Percentiles rank a stretch among this genome's conserved stretches.
These are phyloP conservation scores for Endocalyx cinctus DNA, from an alignment of 2,329 filamentous ascomycete species.

Conservation along the genomic window DNA sequence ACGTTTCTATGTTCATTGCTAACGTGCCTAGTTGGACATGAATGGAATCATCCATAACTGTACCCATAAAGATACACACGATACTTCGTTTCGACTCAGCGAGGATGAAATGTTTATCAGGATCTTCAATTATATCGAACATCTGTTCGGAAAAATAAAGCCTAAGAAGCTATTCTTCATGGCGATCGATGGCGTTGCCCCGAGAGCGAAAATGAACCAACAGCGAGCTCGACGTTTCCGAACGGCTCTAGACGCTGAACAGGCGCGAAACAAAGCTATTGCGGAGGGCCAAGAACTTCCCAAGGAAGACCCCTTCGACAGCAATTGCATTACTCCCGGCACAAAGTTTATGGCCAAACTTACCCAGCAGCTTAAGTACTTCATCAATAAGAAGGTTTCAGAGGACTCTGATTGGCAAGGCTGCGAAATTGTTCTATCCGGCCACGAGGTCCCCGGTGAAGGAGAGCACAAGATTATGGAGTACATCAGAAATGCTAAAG, in stretches of 20 bases:
- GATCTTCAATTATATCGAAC: conserved; percentile 99
- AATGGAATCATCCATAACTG: conserved; percentile 99
- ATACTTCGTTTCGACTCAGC: conserved; percentile 84
- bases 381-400: conserved; percentile 97
- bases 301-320: conserved; percentile 94
- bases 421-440: conserved; percentile 91
- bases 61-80: conserved; percentile 93
- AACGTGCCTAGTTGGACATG: conserved; percentile 70
- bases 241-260: conserved; percentile 86
- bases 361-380: conserved; percentile 91
- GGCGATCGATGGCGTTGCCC: conserved; percentile 97
- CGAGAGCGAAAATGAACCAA: conserved; percentile 99
- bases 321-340: conserved; percentile 96
- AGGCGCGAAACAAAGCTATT: conserved; percentile 87
- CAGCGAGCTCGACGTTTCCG: conserved; percentile 93
- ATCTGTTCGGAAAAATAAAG: conserved; percentile 97
- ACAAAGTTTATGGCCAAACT: conserved; percentile 98
- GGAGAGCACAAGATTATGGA: conserved; percentile 99
- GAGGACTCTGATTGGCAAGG: conserved; percentile 98
- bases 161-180: conserved; percentile 99
- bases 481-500: conserved; percentile 96
- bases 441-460: conserved; percentile 96
- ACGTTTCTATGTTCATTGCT: conserved; percentile 16
- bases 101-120: conserved; percentile 99
- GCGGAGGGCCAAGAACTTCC: conserved; percentile 86